Evolutionary conservation across 768 basidiomycete species (phyloP), one percentile per base, ranked within the genome.

Genomic region (Kwoniella dejecticola): DNA sequence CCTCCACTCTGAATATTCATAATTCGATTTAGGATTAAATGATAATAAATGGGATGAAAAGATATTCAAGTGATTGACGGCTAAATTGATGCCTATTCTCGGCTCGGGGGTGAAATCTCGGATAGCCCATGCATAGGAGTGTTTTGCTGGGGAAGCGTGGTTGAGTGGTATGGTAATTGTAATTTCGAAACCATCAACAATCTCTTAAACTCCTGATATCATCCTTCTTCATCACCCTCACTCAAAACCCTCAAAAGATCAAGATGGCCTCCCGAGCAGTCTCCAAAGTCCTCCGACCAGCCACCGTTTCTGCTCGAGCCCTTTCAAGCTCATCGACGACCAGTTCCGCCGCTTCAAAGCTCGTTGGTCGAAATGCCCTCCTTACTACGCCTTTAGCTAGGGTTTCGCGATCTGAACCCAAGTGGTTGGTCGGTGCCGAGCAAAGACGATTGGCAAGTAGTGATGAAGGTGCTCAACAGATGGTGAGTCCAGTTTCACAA

Each of bases 201-300:
- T 40, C 23, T 45, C 49, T 31, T 52, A 11, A 11, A n/a, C n/a
- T n/a, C n/a, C n/a, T n/a, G n/a, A 8, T 60, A 3, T 54, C n/a
- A 30, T 48, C 38, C n/a, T n/a, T n/a, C n/a, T n/a, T n/a, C n/a
- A n/a, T n/a, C n/a, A n/a, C n/a, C n/a, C n/a, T n/a, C n/a, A n/a
- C n/a, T n/a, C n/a, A n/a, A n/a, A n/a, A n/a, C n/a, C n/a, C n/a
- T n/a, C n/a, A n/a, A n/a, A n/a, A n/a, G 24, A 49, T 21, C 52
- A 61, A 71, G 46, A 75, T 75, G 73, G 70, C 73, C 24, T 64
- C 70, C 38, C 36, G 73, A 49, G 59, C 66, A 46, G 29, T 69
- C 42, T 65, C 66, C 21, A 63, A 63, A 33, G 52, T 68, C 24
- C 24, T 63, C 29, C 17, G 56, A 38, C 61, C 56, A 56, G 46